Evolutionary conservation across 495 filamentous ascomycete genomes (phyloP).

Genomic region (Massariosphaeria phaeospora): DNA sequence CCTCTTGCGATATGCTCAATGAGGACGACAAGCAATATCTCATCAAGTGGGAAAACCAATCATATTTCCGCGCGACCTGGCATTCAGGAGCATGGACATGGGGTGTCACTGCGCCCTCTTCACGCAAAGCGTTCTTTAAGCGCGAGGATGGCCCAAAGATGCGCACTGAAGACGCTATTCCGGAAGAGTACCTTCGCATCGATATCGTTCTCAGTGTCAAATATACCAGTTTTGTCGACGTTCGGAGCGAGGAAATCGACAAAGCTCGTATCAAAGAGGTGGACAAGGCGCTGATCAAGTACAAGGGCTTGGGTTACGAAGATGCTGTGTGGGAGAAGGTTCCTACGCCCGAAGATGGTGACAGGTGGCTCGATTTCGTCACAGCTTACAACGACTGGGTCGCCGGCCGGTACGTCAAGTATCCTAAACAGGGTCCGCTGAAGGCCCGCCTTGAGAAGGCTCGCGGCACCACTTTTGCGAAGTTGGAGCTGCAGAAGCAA

Average conservation of each 20-base stretch:
- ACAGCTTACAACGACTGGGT: slow-evolving; percentile 81
- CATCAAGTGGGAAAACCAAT: slow-evolving; percentile 75
- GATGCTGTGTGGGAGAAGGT: slow-evolving; percentile 85
- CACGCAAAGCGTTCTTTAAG: slow-evolving; percentile 70
- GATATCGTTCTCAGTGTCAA: slow-evolving; percentile 84
- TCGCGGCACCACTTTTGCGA: slow-evolving; percentile 59
- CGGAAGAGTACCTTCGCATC: slow-evolving; percentile 73
- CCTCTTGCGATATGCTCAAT: slow-evolving; percentile 50
- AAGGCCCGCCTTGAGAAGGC: slow-evolving; percentile 58
- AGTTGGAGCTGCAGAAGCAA: slow-evolving; percentile 65
- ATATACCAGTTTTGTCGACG: slow-evolving; percentile 54
- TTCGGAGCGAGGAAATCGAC: slow-evolving; percentile 55
- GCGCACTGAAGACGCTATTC: slow-evolving; percentile 72
- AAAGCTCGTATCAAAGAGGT: slow-evolving; percentile 63
- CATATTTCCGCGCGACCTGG: slow-evolving; percentile 77
- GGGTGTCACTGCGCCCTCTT: slow-evolving; percentile 58
- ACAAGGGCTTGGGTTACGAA: slow-evolving; percentile 91
- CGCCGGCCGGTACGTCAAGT: slow-evolving; percentile 62
- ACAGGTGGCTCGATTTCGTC: slow-evolving; percentile 75
- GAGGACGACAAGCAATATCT: slow-evolving; percentile 84
- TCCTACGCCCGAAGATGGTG: slow-evolving; percentile 59
- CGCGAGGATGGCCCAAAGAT: slow-evolving; percentile 64
- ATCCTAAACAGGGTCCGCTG: slow-evolving; percentile 50
- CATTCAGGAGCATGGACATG: slow-evolving; percentile 84
- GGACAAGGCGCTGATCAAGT: slow-evolving; percentile 73